phyloP scores from a whole-genome alignment of 495 filamentous ascomycete genomes.

The Penicillium ochrochloron region DNA sequence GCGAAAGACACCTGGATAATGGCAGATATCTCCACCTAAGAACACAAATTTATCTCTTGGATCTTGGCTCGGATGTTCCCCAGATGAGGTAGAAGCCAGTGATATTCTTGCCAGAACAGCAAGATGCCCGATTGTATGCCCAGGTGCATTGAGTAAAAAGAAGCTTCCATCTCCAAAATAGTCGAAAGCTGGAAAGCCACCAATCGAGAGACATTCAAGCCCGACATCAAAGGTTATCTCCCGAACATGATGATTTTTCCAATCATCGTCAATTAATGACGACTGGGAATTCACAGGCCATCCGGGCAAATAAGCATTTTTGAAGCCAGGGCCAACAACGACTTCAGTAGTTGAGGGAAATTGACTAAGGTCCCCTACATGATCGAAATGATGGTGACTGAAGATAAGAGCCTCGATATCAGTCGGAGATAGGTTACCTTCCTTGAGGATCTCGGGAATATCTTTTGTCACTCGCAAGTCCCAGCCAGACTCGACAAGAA shows the following conservation, averaged over 20 bases:
- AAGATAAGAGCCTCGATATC: slow-evolving; percentile 4
- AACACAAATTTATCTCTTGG: slow-evolving; percentile 9
- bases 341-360: slow-evolving; percentile 55
- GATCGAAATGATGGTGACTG: slow-evolving; percentile 65
- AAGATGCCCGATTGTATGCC: slow-evolving; percentile 42
- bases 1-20: slow-evolving; percentile 9
- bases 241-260: not conserved
- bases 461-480: slow-evolving; percentile 11
- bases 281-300: slow-evolving; percentile 49
- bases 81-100: not conserved
- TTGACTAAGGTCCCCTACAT: slow-evolving; percentile 54
- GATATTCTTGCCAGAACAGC: slow-evolving; percentile 29
- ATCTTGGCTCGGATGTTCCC: not conserved
- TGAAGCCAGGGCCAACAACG: slow-evolving; percentile 59
- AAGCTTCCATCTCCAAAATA: slow-evolving; percentile 23
- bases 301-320: slow-evolving; percentile 47
- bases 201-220: not conserved
- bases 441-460: slow-evolving; percentile 15
- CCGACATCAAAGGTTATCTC: not conserved
- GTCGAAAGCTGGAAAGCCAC: slow-evolving; percentile 17
- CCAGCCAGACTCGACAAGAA: slow-evolving; percentile 10
- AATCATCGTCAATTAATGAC: slow-evolving; percentile 10
- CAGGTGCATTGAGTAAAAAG: slow-evolving; percentile 12
- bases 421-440: not conserved
- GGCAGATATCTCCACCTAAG: slow-evolving; percentile 5